These are phyloP conservation scores for Turnera subulata DNA, from an alignment of 345 rosid genomes.

Conservation along the genomic window DNA sequence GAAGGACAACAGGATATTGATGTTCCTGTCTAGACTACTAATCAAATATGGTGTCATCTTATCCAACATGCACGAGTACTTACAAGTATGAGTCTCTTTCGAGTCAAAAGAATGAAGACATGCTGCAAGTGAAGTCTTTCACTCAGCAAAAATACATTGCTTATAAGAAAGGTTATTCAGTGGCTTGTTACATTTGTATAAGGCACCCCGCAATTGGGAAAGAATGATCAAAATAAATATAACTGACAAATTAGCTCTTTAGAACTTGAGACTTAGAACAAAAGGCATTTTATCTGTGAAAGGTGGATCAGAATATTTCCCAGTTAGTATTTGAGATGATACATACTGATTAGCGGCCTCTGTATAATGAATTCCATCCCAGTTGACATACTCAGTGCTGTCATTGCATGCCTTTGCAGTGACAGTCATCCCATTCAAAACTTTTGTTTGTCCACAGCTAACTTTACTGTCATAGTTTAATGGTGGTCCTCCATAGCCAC, in stretches of 20 bases:
- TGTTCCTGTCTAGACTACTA: no score
- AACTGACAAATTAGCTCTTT: constrained; percentile 19
- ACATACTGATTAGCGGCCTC: constrained; percentile 82
- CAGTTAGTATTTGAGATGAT: constrained; percentile 74
- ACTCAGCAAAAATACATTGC: no score
- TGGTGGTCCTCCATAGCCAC: constrained; percentile 85
- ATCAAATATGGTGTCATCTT: no score
- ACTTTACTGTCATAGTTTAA: constrained; percentile 69
- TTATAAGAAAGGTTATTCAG: no score
- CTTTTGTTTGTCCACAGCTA: constrained; percentile 79
- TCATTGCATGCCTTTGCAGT: constrained; percentile 71
- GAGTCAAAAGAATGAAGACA: no score
- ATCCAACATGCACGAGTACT: no score
- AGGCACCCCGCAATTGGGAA: no score
- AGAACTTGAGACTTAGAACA: constrained; percentile 69
- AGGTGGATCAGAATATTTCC: constrained; percentile 80
- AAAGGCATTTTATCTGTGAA: constrained; percentile 83
- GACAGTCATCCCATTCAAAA: constrained; percentile 54
- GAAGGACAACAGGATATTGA: no score
- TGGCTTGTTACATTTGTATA: no score
- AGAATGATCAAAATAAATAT: constrained; percentile 15
- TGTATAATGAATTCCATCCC: constrained; percentile 96
- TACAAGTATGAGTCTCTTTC: no score
- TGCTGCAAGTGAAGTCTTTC: no score
- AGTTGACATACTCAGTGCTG: constrained; percentile 73